Conservation (phyloP, 139 green algal genomes). For the Picochlorum sp. region DNA sequence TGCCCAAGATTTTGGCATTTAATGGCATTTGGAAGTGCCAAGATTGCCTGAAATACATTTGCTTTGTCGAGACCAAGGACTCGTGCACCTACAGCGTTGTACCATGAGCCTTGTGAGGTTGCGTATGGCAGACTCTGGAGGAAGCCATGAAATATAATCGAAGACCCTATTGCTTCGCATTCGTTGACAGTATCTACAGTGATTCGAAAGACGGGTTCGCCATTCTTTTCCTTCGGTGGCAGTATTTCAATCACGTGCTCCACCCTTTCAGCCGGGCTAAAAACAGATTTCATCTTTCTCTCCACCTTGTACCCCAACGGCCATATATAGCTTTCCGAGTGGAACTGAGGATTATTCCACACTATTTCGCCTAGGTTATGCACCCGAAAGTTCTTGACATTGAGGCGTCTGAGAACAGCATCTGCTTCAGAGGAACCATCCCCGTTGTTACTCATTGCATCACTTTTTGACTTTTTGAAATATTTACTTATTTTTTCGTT, state of each 20-base stretch:
- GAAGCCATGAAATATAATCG: background rate
- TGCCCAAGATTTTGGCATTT: background rate
- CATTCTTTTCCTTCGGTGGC: background rate
- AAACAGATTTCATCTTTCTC: conserved; percentile 4
- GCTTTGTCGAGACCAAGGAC: background rate
- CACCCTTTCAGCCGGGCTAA: background rate
- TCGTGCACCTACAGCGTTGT: background rate
- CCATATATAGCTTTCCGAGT: conserved; percentile 57
- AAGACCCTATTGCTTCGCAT: background rate
- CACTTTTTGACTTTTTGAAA: too few relatives aligned
- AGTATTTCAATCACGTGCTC: background rate
- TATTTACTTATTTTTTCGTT: too few relatives aligned
- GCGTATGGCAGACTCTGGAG: background rate
- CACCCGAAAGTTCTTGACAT: conserved; percentile 19
- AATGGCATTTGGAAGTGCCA: background rate
- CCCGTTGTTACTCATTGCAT: too few relatives aligned
- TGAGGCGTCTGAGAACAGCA: background rate
- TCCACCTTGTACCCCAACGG: conserved; percentile 49
- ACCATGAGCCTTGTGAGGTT: background rate
- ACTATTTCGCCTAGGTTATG: conserved; percentile 50
- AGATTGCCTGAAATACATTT: background rate
- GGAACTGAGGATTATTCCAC: conserved; percentile 55
- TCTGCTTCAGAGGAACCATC: too few relatives aligned
- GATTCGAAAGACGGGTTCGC: background rate
- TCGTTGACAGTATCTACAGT: background rate